phyloP scores from a whole-genome alignment of 2,329 filamentous ascomycete species.

The Penicillium corylophilum region DNA sequence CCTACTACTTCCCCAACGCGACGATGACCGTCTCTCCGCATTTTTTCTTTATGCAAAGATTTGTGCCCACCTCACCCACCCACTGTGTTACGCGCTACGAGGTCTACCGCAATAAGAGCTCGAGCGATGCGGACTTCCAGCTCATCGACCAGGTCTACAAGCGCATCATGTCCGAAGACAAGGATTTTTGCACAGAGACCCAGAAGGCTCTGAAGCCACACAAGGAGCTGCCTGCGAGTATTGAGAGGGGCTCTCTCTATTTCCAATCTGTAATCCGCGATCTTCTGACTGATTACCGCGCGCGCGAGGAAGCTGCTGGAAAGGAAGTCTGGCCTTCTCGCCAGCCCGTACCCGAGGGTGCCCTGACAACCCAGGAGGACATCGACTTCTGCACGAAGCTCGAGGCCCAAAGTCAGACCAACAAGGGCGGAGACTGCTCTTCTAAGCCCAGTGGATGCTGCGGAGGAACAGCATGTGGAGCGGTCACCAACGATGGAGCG shows the following conservation, averaged over 20 bases:
- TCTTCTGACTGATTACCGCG: slow-evolving; percentile 47
- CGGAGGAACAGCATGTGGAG: slow-evolving; percentile 19
- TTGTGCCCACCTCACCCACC: slow-evolving; percentile 55
- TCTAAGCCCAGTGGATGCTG: slow-evolving; percentile 19
- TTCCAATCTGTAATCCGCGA: slow-evolving; percentile 56
- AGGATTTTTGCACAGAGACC: slow-evolving; percentile 57
- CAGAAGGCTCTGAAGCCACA: slow-evolving; percentile 61
- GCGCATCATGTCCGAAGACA: slow-evolving; percentile 64
- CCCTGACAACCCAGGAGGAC: slow-evolving; percentile 29
- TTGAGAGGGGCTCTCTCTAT: slow-evolving; percentile 58
- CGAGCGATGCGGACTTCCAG: slow-evolving; percentile 58
- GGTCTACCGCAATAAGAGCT: slow-evolving; percentile 61
- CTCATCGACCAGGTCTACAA: slow-evolving; percentile 60
- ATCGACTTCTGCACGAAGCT: slow-evolving; percentile 32
- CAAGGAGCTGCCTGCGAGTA: slow-evolving; percentile 58
- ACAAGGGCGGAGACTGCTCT: slow-evolving; percentile 9
- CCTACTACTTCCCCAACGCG: slow-evolving; percentile 38
- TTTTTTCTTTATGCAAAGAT: slow-evolving; percentile 65
- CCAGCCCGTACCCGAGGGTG: slow-evolving; percentile 30
- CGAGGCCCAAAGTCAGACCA: slow-evolving; percentile 9
- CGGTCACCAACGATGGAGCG: background rate
- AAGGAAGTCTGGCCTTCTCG: slow-evolving; percentile 55
- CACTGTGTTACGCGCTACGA: slow-evolving; percentile 60
- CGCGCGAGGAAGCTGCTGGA: slow-evolving; percentile 46
- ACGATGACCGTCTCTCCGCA: slow-evolving; percentile 41